Evolutionary conservation across 2,329 filamentous ascomycete species (phyloP).

Genomic region (Alternaria conjuncta): DNA sequence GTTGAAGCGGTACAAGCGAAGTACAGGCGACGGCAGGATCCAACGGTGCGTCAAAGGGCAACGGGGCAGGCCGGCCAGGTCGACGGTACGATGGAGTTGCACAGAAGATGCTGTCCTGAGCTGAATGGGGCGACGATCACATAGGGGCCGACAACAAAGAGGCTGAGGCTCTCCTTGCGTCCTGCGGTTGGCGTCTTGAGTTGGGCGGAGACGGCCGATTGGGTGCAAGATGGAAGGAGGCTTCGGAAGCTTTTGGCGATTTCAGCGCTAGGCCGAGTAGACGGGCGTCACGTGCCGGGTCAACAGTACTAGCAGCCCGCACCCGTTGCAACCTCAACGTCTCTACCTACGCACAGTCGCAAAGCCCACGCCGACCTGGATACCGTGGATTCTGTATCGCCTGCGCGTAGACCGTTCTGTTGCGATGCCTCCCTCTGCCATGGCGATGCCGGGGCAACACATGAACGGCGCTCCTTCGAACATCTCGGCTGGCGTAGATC

Average conservation of each 20-base stretch:
- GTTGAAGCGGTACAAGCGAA: conserved; percentile 1
- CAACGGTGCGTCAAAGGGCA: conserved; percentile 5
- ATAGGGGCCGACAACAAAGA: conserved; percentile 10
- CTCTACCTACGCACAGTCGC: conserved; percentile 30
- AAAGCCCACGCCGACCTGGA: conserved; percentile 17
- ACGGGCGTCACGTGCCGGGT: conserved; percentile 6
- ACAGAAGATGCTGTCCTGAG: background rate
- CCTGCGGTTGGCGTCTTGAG: background rate
- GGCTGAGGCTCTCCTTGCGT: conserved; percentile 5
- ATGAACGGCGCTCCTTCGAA: conserved; percentile 27
- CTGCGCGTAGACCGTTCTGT: conserved; percentile 3
- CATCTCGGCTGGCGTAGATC: conserved; percentile 40
- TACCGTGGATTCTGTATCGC: conserved; percentile 9
- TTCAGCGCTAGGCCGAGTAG: conserved; percentile 4
- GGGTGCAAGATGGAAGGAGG: background rate
- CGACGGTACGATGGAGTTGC: conserved; percentile 4
- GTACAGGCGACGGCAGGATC: background rate
- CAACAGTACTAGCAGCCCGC: conserved; percentile 19
- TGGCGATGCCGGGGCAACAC: conserved; percentile 36
- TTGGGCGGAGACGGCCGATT: conserved; percentile 7
- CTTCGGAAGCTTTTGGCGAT: conserved; percentile 4
- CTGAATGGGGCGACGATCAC: background rate
- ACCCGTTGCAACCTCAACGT: conserved; percentile 28
- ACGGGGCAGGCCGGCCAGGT: background rate
- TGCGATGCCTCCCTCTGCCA: conserved; percentile 28